Base-by-base conservation (phyloP, 2,329 filamentous ascomycete species). In the Taxawa tesnikishii region DNA sequence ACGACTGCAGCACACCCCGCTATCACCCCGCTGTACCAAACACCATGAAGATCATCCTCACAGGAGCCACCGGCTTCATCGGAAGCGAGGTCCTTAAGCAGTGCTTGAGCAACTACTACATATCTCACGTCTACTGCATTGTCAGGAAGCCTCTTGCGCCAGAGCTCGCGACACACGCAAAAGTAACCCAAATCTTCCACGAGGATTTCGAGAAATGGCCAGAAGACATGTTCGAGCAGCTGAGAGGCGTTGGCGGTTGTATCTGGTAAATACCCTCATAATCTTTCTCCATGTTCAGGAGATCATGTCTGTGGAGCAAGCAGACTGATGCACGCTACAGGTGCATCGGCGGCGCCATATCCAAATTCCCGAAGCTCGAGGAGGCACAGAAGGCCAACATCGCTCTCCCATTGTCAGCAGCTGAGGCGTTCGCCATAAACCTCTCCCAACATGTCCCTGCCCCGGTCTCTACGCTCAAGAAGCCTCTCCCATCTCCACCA, bases 21-120 rank as follows among this genome's bases (percentile, higher is more conserved):
- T n/a, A n/a, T n/a, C 6, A n/a, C n/a, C n/a, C n/a, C n/a, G n/a
- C n/a, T n/a, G n/a, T n/a, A n/a, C n/a, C 17, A 28, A 18, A 28
- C 26, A 46, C 17, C 17, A 75, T 76, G 71, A 74, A 75, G 46
- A 55, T 76, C 43, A 65, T 78, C 37, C 54, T 78, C 21, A 62
- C 67, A 5, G 73, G 73, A 29, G 58, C 58, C 14, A 77, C 70
- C n/a, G 73, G 73, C 40, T 63, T 65, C 43, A 61, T 74, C 34
- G 73, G 73, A 34, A 45, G 54, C 17, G 65, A 68, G 43, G 59
- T 74, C 17, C 59, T 76, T 32, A 48, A 54, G 6, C 62, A 67
- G 41, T 68, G 64, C 44, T 59, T 77, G 33, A 45, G 46, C 8
- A 40, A 38, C 4, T 57, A 67, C 45, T 52, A 53, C 43, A 68